Conservation (phyloP, 495 filamentous ascomycete species). For the Daldinia decipiens region DNA sequence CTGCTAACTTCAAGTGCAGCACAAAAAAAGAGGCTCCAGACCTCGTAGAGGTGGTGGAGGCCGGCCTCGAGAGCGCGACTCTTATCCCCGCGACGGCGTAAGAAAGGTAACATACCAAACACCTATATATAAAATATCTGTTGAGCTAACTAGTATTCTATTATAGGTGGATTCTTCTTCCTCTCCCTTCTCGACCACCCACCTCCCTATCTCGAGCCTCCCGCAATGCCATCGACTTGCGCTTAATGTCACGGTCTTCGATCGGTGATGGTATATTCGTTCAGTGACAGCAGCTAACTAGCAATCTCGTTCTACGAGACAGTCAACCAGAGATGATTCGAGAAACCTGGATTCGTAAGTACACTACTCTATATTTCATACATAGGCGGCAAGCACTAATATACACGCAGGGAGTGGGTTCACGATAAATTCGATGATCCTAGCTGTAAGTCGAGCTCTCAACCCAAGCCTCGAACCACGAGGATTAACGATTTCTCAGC, state of each 20-base stretch:
- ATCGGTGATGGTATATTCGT: conserved; percentile 57
- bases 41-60: conserved; percentile 53
- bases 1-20: conserved; percentile 38
- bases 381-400: conserved; percentile 13
- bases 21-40: conserved; percentile 44
- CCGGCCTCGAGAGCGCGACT: conserved; percentile 64
- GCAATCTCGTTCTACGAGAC: conserved; percentile 61
- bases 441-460: conserved; percentile 50
- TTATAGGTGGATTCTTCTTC: conserved; percentile 49
- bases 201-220: conserved; percentile 38
- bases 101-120: conserved; percentile 71
- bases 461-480: conserved; percentile 32
- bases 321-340: conserved; percentile 66
- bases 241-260: conserved; percentile 51
- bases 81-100: conserved; percentile 77
- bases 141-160: conserved; percentile 1
- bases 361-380: conserved; percentile 10
- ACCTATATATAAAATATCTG: background rate
- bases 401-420: conserved; percentile 78
- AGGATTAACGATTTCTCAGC: conserved; percentile 53
- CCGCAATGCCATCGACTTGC: conserved; percentile 41
- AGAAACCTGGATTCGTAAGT: conserved; percentile 67
- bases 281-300: conserved; percentile 68
- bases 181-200: conserved; percentile 46
- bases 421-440: conserved; percentile 84